Base-by-base conservation (phyloP, 108 stramenopile species). In the Nannochloropsis gaditana region DNA sequence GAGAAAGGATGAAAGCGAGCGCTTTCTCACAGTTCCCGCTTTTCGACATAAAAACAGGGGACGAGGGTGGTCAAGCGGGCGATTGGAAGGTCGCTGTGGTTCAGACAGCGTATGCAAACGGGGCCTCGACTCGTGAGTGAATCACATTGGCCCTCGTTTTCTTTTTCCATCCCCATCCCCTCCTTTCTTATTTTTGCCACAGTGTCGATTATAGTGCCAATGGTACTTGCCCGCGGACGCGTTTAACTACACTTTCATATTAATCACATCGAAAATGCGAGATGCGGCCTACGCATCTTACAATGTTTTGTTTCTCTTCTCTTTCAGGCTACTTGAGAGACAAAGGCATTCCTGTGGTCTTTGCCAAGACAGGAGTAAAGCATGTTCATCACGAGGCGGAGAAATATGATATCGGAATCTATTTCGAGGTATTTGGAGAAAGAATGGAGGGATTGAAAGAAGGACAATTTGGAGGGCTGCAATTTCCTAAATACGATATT, bases 61-160 rank as follows among this genome's bases (percentile, higher is more conserved):
- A 21, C 45, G 47, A 50, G 11, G 47, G 47, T 43, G n/a, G 83
- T 41, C 44, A 19, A 85, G 21, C 9, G 80, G 21, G 41, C 80
- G 44, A 86, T n/a, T 87, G 95, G 41, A 93, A 86, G 43, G 88
- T 97, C 82, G 97, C 97, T 9, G 94, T 97, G 21, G 96, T 99
- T 11, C 99, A 99, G 92, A 99, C 99, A 11, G 99, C 97, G 43
- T 99, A 99, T 92, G 98, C 98, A 43, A 99, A 99, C 92, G 98
- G 99, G 43, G 94, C 96, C 2, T 93, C 95, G 2, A 96, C 45
- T 81, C 85, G 82, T 99, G 93, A 92, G 86, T 99, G 41, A 84
- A 87, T 87, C 86, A 89, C 21, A 0, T 3, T 11, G 79, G 80
- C 44, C 81, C 82, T 31, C 79, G 19, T 8, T n/a, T n/a, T n/a